Evolutionary conservation across 2,329 filamentous ascomycete genomes (phyloP), one percentile per base, ranked within the genome.

Genomic region (Alternaria angustiovoidea): DNA sequence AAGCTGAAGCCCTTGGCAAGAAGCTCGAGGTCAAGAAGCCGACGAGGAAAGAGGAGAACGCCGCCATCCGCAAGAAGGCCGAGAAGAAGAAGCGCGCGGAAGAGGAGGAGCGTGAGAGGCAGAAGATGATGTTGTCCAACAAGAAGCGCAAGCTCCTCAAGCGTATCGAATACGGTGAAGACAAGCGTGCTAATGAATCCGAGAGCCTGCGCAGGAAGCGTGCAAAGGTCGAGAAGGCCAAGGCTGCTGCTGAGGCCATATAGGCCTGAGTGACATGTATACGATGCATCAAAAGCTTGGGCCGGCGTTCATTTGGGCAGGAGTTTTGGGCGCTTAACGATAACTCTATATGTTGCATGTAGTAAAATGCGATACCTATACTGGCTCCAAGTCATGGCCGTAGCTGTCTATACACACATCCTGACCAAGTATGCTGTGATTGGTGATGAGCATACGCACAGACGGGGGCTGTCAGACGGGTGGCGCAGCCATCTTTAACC

Each of bases 81-180:
- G 87, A 88, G 61, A 85, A 85, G 76, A 86, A 87, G 72, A 77
- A 81, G 71, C 81, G 81, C 65, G 82, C 86, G 73, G 91, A 95
- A 75, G 89, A 91, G 4, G 95, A 98, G 80, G 94, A 98, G 72
- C 81, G 96, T 59, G 93, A 97, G 80, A 87, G 94, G 64, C 90
- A 92, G 78, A 97, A 97, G 88, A 95, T 96, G 83, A 99, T 99
- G 95, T 89, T 98, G 84, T 92, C 91, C 80, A 92, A 96, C 80
- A 95, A 96, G 87, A 99, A 98, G 89, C 87, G 95, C 74, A 97
- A 97, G 88, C 83, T 97, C 74, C 91, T 94, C 69, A 95, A 98
- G 84, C 95, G 97, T 84, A 99, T 99, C 92, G 86, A 93, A 75
- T 96, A 96, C 81, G 93, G 89, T 64, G 97, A 97, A 81, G 94